Evolutionary conservation across 2,329 filamentous ascomycete species (phyloP), one percentile per base, ranked within the genome.

Genomic region (Aureobasidium sp.): DNA sequence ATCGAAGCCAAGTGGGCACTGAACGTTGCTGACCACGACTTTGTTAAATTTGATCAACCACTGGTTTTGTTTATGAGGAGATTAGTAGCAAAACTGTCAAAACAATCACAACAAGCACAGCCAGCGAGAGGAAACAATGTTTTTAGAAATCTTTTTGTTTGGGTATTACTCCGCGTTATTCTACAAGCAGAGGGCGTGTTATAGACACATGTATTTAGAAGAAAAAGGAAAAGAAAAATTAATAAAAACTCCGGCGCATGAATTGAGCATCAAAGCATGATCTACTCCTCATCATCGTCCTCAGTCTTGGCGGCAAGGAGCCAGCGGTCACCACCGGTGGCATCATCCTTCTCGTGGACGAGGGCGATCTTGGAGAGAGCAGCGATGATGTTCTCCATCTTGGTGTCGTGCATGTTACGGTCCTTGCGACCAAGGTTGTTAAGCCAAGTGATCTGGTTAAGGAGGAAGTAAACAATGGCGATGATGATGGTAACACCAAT

Each of bases 321-420:
- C 70, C 76, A 82, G 60, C 78, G 72, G 67, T 73, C 72, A 56
- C 72, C 73, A 56, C 75, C 77, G 53, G 71, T 72, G 66, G 77
- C 70, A 68, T 78, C 78, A 68, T 83, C 81, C 56, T 70, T 72
- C 71, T 84, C 81, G 73, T 86, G 82, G 75, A 83, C 80, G 67
- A 86, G 73, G 39, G 84, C 82, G 65, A 87, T 76, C 78, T 87
- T 87, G 77, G 82, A 83, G 64, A 87, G 79, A 66, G 84, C 83
- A 53, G 79, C 80, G 68, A 87, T 81, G 74, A 86, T 83, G 76
- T 87, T 86, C 80, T 87, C 84, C 72, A 87, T 82, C 65, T 82
- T 77, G 65, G 83, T 85, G 71, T 87, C 84, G 76, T 83, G 82
- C 69, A 78, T 75, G 70, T 77, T 81, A 68, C 85, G 81, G 75